Percentiles rank a stretch among this genome's conserved stretches.
These are phyloP conservation scores for Leptodermis oblonga DNA, from an alignment of 257 asterid species.

Conservation along the genomic window DNA sequence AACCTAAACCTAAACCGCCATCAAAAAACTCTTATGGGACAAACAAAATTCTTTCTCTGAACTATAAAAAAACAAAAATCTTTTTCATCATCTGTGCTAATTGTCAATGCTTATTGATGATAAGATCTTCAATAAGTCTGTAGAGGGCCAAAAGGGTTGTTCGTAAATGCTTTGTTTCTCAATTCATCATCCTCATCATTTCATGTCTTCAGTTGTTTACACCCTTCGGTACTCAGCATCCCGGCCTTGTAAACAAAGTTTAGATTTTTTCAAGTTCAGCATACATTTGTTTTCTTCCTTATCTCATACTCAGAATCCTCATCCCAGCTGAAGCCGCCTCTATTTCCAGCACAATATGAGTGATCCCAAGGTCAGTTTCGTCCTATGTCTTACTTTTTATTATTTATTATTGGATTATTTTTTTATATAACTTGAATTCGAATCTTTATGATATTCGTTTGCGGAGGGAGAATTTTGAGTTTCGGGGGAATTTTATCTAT, in stretches of 20 bases:
- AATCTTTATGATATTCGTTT: background rate
- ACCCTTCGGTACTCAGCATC: conserved; percentile 20
- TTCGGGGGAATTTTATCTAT: background rate
- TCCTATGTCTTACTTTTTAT: too few species aligned
- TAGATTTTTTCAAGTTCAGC: conserved; percentile 26
- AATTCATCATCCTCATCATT: conserved; percentile 15
- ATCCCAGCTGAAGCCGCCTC: conserved; percentile 20
- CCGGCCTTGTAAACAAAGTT: conserved; percentile 29
- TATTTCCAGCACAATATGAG: conserved; percentile 43
- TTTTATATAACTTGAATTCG: background rate
- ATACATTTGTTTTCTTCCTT: conserved; percentile 30
- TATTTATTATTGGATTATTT: too few species aligned
- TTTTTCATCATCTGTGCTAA: background rate
- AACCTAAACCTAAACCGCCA: conserved; percentile 4
- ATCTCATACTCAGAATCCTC: conserved; percentile 25
- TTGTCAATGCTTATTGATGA: conserved; percentile 46
- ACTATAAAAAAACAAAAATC: too few species aligned
- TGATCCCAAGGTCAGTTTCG: conserved; percentile 49
- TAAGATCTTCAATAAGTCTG: conserved; percentile 14
- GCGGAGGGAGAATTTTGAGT: background rate
- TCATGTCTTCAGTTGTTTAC: conserved; percentile 59
- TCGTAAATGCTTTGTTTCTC: conserved; percentile 35
- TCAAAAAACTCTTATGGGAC: too few species aligned
- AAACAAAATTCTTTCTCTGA: too few species aligned
- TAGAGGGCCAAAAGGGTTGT: conserved; percentile 16